A percentile compares a stretch with the other conserved stretches of the same genome.
phyloP scores from a whole-genome alignment of 2,329 filamentous ascomycete species.

The Grosmannia penicillata region DNA sequence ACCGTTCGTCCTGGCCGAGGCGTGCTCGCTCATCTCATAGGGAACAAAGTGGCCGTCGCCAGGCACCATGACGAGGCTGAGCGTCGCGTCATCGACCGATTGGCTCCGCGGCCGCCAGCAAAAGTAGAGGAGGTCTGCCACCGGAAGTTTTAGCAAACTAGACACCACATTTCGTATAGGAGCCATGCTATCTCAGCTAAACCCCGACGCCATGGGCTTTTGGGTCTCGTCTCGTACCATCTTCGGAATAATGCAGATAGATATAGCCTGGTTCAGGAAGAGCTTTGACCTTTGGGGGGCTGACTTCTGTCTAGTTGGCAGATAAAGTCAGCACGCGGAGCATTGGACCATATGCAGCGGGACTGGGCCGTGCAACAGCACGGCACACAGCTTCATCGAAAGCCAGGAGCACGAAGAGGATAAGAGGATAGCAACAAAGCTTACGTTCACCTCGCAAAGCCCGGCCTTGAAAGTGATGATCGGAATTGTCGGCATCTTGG shows the following conservation, averaged over 20 bases:
- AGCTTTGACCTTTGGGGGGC: constrained; percentile 57
- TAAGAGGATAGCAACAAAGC: constrained; percentile 19
- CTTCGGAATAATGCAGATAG: constrained; percentile 83
- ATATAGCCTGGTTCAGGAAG: constrained; percentile 67
- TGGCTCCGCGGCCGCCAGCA: constrained; percentile 81
- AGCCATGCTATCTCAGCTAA: no score
- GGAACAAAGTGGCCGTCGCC: constrained; percentile 76
- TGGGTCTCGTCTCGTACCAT: constrained; percentile 46
- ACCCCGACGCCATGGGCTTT: no score
- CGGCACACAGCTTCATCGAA: background rate
- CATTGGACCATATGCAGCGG: no score
- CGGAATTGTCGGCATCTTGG: constrained; percentile 62
- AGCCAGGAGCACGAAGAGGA: background rate
- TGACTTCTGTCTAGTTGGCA: constrained; percentile 1
- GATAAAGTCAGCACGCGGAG: background rate
- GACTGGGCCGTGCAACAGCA: no score
- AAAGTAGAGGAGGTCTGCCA: constrained; percentile 74
- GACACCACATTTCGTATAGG: background rate
- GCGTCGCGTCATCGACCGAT: constrained; percentile 56
- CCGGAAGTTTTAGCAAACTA: background rate
- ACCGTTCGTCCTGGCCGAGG: constrained; percentile 58
- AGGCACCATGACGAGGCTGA: constrained; percentile 91
- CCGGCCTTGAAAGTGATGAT: constrained; percentile 96
- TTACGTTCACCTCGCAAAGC: constrained; percentile 69
- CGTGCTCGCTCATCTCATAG: constrained; percentile 49